These are phyloP conservation scores for Elongisporangium anandrum DNA, from an alignment of 352 stramenopile genomes.

Conservation along the genomic window DNA sequence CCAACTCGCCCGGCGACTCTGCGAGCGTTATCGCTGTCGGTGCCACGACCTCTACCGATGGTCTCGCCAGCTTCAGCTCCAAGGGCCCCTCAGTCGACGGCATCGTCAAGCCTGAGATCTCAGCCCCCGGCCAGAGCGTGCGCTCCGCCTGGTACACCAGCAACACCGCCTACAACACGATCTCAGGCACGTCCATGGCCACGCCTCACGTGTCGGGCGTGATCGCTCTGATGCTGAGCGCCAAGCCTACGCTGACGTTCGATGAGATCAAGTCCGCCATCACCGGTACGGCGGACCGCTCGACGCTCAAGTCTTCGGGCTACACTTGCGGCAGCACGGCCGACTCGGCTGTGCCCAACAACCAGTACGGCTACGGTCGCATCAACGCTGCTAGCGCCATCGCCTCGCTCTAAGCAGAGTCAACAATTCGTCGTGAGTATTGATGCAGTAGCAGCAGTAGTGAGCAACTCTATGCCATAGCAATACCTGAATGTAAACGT, in stretches of 20 bases:
- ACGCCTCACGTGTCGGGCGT: conserved; percentile 15
- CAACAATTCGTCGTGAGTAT: neutral
- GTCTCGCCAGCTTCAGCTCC: conserved; percentile 12
- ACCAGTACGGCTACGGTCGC: conserved; percentile 50
- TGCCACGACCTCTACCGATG: conserved; percentile 11
- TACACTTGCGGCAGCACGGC: conserved; percentile 15
- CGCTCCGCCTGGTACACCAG: conserved; percentile 4
- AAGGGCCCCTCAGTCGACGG: conserved; percentile 12
- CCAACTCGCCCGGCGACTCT: conserved; percentile 14
- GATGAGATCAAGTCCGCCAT: conserved; percentile 7
- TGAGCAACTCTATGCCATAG: too few species aligned
- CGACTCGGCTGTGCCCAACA: conserved; percentile 39
- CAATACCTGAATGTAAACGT: too few species aligned
- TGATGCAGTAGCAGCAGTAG: neutral
- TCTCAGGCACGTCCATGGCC: conserved; percentile 16
- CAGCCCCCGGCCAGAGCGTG: conserved; percentile 11
- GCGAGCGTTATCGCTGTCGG: conserved; percentile 20
- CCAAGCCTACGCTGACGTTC: conserved; percentile 8
- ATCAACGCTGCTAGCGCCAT: conserved; percentile 28
- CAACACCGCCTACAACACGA: conserved; percentile 4
- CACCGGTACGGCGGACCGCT: conserved; percentile 7
- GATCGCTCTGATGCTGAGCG: conserved; percentile 12
- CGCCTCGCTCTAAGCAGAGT: neutral
- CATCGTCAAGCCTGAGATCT: conserved; percentile 17
- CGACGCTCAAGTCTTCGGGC: conserved; percentile 3